phyloP scores from a whole-genome alignment of 768 basidiomycete species.

The Leccinum incarnatum region DNA sequence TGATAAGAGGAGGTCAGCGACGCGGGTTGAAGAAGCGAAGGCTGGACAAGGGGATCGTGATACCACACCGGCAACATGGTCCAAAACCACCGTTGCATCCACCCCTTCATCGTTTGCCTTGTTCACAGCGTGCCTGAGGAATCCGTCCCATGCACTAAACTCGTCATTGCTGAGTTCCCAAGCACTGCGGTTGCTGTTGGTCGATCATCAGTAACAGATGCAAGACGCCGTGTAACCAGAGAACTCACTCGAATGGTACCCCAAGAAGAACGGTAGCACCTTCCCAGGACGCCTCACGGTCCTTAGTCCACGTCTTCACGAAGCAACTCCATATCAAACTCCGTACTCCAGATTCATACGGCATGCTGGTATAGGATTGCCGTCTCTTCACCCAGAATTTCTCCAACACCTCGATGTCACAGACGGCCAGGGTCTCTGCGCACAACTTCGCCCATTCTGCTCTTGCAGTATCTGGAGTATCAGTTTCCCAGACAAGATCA shows the following conservation, averaged over 20 bases:
- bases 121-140: conserved; percentile 50
- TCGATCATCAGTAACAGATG: conserved; percentile 6
- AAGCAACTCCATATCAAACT: conserved; percentile 57
- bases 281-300: conserved; percentile 49
- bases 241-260: conserved; percentile 61
- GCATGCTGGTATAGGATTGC: conserved; percentile 21
- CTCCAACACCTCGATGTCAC: conserved; percentile 45
- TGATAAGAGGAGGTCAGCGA: conserved; percentile 61
- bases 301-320: conserved; percentile 52
- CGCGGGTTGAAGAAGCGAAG: conserved; percentile 45
- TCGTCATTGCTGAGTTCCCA: conserved; percentile 60
- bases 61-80: conserved; percentile 52
- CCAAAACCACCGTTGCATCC: conserved; percentile 51
- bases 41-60: conserved; percentile 38
- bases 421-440: conserved; percentile 49
- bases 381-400: conserved; percentile 48
- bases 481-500: conserved; percentile 43
- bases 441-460: conserved; percentile 60
- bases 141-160: conserved; percentile 55
- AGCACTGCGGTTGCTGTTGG: conserved; percentile 36
- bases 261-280: conserved; percentile 49
- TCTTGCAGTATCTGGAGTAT: conserved; percentile 43
- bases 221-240: conserved; percentile 1
- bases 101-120: conserved; percentile 61
- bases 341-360: conserved; percentile 42